These are phyloP conservation scores for Sporormia fimetaria DNA, from an alignment of 495 filamentous ascomycete genomes.

Conservation along the genomic window DNA sequence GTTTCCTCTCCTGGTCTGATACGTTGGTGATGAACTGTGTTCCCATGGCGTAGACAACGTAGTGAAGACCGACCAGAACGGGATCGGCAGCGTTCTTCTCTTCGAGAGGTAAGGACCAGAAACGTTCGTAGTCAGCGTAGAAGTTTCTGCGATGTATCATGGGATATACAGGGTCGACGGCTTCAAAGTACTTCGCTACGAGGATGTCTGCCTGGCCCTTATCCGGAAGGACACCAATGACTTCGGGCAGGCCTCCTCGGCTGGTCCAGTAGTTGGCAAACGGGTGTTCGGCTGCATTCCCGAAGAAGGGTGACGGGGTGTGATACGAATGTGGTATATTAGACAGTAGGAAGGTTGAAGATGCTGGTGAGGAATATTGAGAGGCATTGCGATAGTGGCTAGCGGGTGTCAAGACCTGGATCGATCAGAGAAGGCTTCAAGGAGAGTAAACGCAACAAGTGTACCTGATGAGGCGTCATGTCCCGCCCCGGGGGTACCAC, in stretches of 20 bases:
- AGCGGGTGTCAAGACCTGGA: slow-evolving; percentile 6
- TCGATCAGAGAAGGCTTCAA: background rate
- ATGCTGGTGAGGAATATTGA: slow-evolving; percentile 29
- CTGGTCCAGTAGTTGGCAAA: slow-evolving; percentile 73
- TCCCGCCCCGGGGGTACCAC: too few species aligned
- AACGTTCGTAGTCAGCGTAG: slow-evolving; percentile 57
- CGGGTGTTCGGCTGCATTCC: slow-evolving; percentile 52
- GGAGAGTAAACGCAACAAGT: too few species aligned
- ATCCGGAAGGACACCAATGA: slow-evolving; percentile 55
- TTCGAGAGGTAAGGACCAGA: slow-evolving; percentile 45
- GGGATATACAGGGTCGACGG: slow-evolving; percentile 63
- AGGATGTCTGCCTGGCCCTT: slow-evolving; percentile 63
- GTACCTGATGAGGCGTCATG: too few species aligned
- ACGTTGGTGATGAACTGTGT: slow-evolving; percentile 57
- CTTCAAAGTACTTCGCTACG: slow-evolving; percentile 57
- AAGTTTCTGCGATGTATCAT: slow-evolving; percentile 57
- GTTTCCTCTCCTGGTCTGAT: slow-evolving; percentile 32
- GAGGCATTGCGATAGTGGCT: slow-evolving; percentile 11
- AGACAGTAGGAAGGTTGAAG: slow-evolving; percentile 48
- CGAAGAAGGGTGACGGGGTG: slow-evolving; percentile 56
- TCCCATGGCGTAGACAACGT: slow-evolving; percentile 58
- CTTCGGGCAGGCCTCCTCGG: slow-evolving; percentile 56
- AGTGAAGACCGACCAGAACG: slow-evolving; percentile 52
- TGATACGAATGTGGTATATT: slow-evolving; percentile 54
- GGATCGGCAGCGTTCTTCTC: slow-evolving; percentile 46